Evolutionary conservation across 768 basidiomycete species (phyloP).

Genomic region (Pholiota molesta): DNA sequence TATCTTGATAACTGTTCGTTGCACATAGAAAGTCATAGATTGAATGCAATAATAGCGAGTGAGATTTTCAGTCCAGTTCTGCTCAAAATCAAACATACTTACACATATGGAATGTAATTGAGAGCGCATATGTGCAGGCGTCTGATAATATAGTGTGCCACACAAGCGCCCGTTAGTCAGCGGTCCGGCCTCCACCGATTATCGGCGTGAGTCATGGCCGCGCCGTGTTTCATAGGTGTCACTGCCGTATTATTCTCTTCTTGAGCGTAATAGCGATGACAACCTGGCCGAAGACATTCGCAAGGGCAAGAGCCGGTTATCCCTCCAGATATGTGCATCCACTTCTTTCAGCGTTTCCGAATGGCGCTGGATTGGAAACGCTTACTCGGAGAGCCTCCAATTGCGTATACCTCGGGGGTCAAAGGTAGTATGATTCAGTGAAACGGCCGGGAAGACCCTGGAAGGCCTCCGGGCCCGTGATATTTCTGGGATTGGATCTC

Average conservation of each 20-base stretch:
- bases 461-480: not conserved
- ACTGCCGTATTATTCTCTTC: not conserved
- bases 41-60: not conserved
- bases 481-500: not conserved
- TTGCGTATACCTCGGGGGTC: not conserved
- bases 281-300: not conserved
- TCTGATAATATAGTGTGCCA: not conserved
- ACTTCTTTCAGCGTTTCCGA: not conserved
- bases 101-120: not conserved
- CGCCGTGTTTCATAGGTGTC: not conserved
- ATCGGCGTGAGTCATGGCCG: not conserved
- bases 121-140: not conserved
- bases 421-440: not conserved
- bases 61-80: not conserved
- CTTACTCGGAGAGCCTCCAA: not conserved
- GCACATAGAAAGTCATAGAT: not conserved
- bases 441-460: not conserved
- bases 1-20: not conserved
- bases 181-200: not conserved
- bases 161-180: constrained; percentile 3
- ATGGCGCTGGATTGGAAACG: not conserved
- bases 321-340: not conserved
- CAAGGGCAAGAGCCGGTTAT: not conserved
- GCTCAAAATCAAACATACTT: not conserved
- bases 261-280: not conserved